Evolutionary conservation across 2,329 filamentous ascomycete genomes (phyloP).

Genomic region (Amesomyces nigricolor): DNA sequence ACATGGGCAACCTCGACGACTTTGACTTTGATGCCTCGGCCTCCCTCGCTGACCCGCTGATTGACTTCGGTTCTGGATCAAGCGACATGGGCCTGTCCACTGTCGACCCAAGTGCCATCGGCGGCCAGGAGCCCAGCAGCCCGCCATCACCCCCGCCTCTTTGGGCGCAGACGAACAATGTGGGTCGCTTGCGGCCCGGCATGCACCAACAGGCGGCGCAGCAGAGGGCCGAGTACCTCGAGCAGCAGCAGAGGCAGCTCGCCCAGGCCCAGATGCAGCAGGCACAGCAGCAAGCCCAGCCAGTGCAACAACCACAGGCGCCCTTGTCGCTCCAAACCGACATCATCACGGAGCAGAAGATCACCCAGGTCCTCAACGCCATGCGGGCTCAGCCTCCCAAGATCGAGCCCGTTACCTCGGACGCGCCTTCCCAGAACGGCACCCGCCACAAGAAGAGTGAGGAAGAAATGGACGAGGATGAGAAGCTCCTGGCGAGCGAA

Average conservation of each 20-base stretch:
- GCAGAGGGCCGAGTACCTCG: conserved; percentile 62
- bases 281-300: conserved; percentile 50
- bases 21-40: conserved; percentile 37
- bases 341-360: conserved; percentile 82
- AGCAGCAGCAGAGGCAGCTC: conserved; percentile 54
- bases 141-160: conserved; percentile 39
- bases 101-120: conserved; percentile 69
- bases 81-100: conserved; percentile 53
- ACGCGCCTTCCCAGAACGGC: too few species aligned
- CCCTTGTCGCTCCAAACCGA: conserved; percentile 51
- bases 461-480: conserved; percentile 98
- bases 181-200: conserved; percentile 80
- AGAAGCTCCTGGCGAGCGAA: conserved; percentile 87
- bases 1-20: conserved; percentile 62
- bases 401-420: conserved; percentile 57
- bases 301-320: conserved; percentile 56
- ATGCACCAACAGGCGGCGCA: conserved; percentile 84
- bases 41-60: conserved; percentile 41
- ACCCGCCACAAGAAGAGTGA: conserved; percentile 70
- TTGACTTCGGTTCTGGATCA: conserved; percentile 54
- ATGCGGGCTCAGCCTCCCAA: conserved; percentile 71
- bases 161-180: conserved; percentile 46
- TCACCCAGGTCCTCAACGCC: conserved; percentile 84
- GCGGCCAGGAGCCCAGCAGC: conserved; percentile 53
- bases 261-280: conserved; percentile 34